Evolutionary conservation across 306 rosid species (phyloP).

Genomic region (Trifolium subterraneum): DNA sequence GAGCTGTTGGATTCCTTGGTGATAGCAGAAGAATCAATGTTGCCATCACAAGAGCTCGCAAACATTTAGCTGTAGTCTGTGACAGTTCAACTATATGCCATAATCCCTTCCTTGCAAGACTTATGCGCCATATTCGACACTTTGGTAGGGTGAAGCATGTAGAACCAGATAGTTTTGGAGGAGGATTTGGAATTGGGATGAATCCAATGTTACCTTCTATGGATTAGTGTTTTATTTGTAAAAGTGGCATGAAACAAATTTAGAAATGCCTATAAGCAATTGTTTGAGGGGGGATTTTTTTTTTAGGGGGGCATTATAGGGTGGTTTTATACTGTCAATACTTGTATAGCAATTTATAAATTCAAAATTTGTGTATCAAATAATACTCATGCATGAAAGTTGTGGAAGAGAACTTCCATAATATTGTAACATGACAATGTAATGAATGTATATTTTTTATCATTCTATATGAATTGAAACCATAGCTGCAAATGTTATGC

Average conservation of each 20-base stretch:
- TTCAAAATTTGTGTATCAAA: constrained; percentile 32
- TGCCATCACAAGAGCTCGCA: constrained; percentile 86
- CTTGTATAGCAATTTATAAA: constrained; percentile 39
- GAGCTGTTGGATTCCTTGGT: constrained; percentile 89
- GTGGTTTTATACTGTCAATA: constrained; percentile 30
- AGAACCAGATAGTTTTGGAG: constrained; percentile 74
- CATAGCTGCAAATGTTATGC: neutral
- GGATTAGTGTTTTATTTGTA: constrained; percentile 37
- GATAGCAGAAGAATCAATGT: constrained; percentile 88
- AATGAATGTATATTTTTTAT: neutral
- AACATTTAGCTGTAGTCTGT: constrained; percentile 77
- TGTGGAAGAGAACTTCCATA: constrained; percentile 6
- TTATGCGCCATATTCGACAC: constrained; percentile 78
- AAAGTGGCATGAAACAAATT: constrained; percentile 35
- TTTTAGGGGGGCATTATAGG: neutral
- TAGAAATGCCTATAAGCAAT: constrained; percentile 3
- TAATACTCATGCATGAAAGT: constrained; percentile 9
- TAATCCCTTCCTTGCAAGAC: constrained; percentile 82
- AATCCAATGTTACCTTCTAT: constrained; percentile 77
- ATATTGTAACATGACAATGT: neutral
- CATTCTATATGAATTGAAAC: neutral
- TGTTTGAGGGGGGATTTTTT: neutral
- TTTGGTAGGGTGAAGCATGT: constrained; percentile 78
- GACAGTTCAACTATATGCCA: constrained; percentile 91
- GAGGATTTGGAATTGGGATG: constrained; percentile 77